Evolutionary conservation across 345 rosid genomes (phyloP).

Genomic region (Salix arbutifolia): DNA sequence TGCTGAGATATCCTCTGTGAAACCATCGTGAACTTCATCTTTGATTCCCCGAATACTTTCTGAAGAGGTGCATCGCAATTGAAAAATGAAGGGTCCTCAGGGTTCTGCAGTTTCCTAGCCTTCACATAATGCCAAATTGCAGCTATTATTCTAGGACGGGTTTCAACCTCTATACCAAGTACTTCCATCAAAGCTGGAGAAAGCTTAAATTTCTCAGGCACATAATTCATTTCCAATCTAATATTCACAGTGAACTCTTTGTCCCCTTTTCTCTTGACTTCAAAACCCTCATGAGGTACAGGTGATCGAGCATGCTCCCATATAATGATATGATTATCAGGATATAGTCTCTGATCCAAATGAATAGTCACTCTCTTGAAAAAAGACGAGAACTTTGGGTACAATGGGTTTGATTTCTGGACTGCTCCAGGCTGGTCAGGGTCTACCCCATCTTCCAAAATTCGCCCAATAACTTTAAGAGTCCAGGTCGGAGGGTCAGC

Average conservation of each 20-base stretch:
- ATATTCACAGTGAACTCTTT: constrained; percentile 75
- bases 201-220: constrained; percentile 92
- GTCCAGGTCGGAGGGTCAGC: constrained; percentile 95
- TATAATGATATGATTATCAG: constrained; percentile 72
- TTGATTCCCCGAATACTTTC: constrained; percentile 90
- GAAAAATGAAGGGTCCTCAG: constrained; percentile 80
- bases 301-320: constrained; percentile 97
- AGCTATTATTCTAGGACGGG: constrained; percentile 93
- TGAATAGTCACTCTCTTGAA: constrained; percentile 83
- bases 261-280: constrained; percentile 95
- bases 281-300: constrained; percentile 91
- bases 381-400: constrained; percentile 85
- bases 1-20: constrained; percentile 86
- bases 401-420: constrained; percentile 63
- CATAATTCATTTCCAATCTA: constrained; percentile 82
- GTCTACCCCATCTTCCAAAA: constrained; percentile 91
- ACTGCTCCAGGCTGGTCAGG: constrained; percentile 84
- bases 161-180: constrained; percentile 93
- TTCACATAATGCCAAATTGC: constrained; percentile 98
- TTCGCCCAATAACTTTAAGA: constrained; percentile 85
- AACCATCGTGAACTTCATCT: constrained; percentile 76
- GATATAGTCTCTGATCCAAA: constrained; percentile 88
- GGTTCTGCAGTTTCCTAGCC: constrained; percentile 90
- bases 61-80: constrained; percentile 80
- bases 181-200: constrained; percentile 87